These are phyloP conservation scores for Pyropia yezoensis DNA, from an alignment of 23 red algal species.

Conservation along the genomic window DNA sequence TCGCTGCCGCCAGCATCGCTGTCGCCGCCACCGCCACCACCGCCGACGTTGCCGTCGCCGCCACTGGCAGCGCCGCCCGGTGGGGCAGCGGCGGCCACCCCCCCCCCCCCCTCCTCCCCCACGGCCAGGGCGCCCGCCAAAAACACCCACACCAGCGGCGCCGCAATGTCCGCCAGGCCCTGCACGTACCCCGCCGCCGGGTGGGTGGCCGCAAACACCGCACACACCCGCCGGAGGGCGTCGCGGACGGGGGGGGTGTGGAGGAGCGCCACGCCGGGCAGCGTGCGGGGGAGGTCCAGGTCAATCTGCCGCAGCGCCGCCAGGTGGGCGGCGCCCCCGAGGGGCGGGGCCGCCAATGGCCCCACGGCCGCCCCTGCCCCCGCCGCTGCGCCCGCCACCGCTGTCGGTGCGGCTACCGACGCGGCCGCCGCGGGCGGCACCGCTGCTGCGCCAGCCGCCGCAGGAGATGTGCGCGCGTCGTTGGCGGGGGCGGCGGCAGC, in stretches of 20 bases:
- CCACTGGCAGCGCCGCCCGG: background rate
- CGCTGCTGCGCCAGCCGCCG: too few species aligned
- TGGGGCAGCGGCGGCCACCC: too few species aligned
- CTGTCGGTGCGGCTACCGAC: too few species aligned
- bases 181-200: slow-evolving; percentile 94
- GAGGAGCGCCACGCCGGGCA: slow-evolving; percentile 66
- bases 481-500: background rate
- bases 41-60: background rate
- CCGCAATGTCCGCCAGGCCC: slow-evolving; percentile 89
- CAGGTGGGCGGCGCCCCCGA: background rate
- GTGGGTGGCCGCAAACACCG: slow-evolving; percentile 84
- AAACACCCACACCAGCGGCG: slow-evolving; percentile 89
- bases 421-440: too few species aligned
- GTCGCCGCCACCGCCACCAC: too few species aligned
- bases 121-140: slow-evolving; percentile 42
- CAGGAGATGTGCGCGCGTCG: too few species aligned
- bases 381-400: too few species aligned
- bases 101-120: background rate
- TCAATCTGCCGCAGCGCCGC: slow-evolving; percentile 65
- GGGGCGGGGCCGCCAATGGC: background rate
- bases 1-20: too few species aligned
- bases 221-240: slow-evolving; percentile 62
- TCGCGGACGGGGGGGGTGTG: slow-evolving; percentile 58
- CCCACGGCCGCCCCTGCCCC: too few species aligned
- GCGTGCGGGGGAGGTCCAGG: slow-evolving; percentile 83